phyloP scores from a whole-genome alignment of 768 basidiomycete genomes.

The Xanthoconium purpureum region DNA sequence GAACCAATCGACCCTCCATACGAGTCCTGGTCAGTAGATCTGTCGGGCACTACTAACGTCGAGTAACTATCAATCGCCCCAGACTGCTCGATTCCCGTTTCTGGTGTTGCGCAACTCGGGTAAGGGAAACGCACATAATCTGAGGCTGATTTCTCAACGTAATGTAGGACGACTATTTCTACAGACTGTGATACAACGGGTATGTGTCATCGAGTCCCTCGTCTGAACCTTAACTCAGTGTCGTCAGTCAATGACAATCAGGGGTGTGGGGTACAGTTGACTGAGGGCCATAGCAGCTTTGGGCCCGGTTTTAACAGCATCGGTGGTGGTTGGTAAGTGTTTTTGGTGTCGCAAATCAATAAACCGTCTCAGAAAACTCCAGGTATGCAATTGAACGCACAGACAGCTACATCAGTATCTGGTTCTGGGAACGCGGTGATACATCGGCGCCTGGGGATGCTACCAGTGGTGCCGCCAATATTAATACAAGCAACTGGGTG shows the following conservation, averaged over 20 bases:
- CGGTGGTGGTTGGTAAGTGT: conserved; percentile 40
- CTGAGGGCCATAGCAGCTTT: conserved; percentile 25
- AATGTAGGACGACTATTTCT: conserved; percentile 14
- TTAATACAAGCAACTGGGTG: too few species aligned
- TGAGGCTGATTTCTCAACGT: background rate
- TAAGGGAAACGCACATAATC: too few species aligned
- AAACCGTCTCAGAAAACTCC: background rate
- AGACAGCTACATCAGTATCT: conserved; percentile 23
- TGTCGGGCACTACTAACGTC: background rate
- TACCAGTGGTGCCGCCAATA: too few species aligned
- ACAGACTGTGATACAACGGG: conserved; percentile 3
- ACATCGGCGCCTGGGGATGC: too few species aligned
- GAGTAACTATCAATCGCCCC: too few species aligned
- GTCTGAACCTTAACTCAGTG: too few species aligned
- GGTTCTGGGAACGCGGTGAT: too few species aligned
- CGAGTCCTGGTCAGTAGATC: conserved; percentile 36
- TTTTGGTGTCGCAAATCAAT: background rate
- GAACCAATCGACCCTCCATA: conserved; percentile 57
- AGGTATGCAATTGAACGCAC: conserved; percentile 42
- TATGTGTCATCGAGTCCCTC: too few species aligned
- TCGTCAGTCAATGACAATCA: conserved; percentile 25
- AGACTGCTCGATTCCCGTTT: too few species aligned
- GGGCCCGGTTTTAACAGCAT: conserved; percentile 31
- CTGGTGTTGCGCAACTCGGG: too few species aligned
- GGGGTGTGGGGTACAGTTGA: conserved; percentile 36